phyloP scores from a whole-genome alignment of 306 rosid genomes.

The Canavalia gladiata region DNA sequence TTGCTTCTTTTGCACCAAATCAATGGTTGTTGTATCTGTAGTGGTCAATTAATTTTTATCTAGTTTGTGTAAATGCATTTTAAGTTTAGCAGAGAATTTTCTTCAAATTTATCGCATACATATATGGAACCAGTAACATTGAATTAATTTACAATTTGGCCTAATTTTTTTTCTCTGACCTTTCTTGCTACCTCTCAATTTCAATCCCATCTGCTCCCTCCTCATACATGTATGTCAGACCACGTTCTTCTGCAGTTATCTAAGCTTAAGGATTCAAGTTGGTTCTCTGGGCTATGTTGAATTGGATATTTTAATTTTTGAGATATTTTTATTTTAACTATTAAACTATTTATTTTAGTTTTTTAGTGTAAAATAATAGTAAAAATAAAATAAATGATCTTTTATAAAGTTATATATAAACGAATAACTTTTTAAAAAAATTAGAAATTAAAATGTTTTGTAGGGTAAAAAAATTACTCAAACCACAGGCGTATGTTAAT shows the following conservation, averaged over 20 bases:
- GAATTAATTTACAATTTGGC: neutral
- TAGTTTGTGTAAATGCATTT: slow-evolving; percentile 26
- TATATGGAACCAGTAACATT: neutral
- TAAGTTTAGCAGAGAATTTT: neutral
- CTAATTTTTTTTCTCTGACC: neutral
- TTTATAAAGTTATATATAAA: too few relatives aligned
- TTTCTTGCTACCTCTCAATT: neutral
- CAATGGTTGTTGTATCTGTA: neutral
- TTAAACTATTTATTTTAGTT: too few relatives aligned
- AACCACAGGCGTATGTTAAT: too few relatives aligned
- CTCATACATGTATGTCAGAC: neutral
- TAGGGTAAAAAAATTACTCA: too few relatives aligned
- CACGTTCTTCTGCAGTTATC: neutral
- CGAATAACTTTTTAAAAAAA: too few relatives aligned
- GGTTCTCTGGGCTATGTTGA: too few relatives aligned
- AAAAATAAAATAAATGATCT: too few relatives aligned
- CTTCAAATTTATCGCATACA: neutral
- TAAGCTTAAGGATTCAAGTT: too few relatives aligned
- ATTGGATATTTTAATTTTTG: too few relatives aligned
- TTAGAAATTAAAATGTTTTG: too few relatives aligned
- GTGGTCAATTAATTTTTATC: neutral
- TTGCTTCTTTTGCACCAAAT: slow-evolving; percentile 27
- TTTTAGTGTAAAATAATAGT: too few relatives aligned
- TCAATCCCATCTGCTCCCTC: neutral
- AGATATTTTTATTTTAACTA: too few relatives aligned